Conservation (phyloP, 768 basidiomycete genomes). For the Mycena epipterygia region DNA sequence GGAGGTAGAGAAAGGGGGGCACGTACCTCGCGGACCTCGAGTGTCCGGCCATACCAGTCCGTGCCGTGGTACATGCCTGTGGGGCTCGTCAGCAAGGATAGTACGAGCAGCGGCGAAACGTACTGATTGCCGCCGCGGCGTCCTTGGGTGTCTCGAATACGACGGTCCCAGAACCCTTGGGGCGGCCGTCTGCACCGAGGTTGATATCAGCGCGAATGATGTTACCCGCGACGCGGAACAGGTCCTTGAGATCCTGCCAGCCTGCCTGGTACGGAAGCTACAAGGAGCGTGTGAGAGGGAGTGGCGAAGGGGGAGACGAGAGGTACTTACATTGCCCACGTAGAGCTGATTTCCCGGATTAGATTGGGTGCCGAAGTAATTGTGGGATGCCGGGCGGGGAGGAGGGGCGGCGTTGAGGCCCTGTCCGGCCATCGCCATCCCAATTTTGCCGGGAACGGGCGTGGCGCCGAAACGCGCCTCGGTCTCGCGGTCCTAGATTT, state of each 20-base stretch:
- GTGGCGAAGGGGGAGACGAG: background rate
- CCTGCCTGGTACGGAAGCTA: slow-evolving; percentile 97
- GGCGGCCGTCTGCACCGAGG: slow-evolving; percentile 91
- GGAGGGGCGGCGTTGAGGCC: slow-evolving; percentile 85
- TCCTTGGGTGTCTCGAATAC: slow-evolving; percentile 94
- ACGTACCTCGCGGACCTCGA: slow-evolving; percentile 95
- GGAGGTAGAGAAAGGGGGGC: background rate
- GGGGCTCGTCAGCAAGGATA: background rate
- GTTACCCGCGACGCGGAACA: slow-evolving; percentile 95
- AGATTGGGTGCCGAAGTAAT: slow-evolving; percentile 69
- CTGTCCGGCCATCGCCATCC: slow-evolving; percentile 96
- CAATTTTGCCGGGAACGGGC: slow-evolving; percentile 96
- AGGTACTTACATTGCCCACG: slow-evolving; percentile 83
- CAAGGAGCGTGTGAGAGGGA: slow-evolving; percentile 10
- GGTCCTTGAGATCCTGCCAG: slow-evolving; percentile 98
- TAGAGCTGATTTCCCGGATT: slow-evolving; percentile 95
- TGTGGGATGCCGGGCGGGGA: slow-evolving; percentile 86
- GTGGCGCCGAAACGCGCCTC: slow-evolving; percentile 96
- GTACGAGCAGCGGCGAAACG: slow-evolving; percentile 46
- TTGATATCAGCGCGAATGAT: slow-evolving; percentile 97
- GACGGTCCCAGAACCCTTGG: slow-evolving; percentile 98
- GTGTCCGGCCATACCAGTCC: slow-evolving; percentile 95
- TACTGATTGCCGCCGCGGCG: slow-evolving; percentile 92
- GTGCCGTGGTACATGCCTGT: slow-evolving; percentile 97
- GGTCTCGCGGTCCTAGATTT: slow-evolving; percentile 90